Base-by-base conservation (phyloP, 306 rosid genomes). In the Castanospermum australe region DNA sequence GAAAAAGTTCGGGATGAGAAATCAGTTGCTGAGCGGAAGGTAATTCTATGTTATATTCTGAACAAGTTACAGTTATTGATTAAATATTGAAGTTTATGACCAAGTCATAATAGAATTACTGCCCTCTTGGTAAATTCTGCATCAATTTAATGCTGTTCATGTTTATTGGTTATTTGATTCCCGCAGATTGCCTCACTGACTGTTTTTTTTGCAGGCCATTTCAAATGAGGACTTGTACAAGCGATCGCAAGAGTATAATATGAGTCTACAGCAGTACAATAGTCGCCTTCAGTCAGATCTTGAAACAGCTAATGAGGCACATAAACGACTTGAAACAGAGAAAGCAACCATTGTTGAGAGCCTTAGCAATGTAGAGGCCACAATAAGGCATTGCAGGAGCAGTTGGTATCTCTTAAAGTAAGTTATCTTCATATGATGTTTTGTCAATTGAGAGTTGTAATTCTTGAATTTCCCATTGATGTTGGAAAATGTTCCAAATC, bases 231-330 rank as follows among this genome's bases (percentile, higher is more conserved):
- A 91, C 76, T 76, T 90, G 83, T 89, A 93, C 90, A 90, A 86
- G 48, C 87, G 93, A 64, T 89, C 91, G 5, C 94, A 95, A 71
- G 98, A 95, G 88, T 95, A 91, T 72, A 95, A 95, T 72, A 90
- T 90, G 83, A 89, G 93, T 77, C 83, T 94, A 35, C 98, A 94
- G 25, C 94, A 88, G 81, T 92, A 92, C 76, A 94, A 91, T 18
- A 86, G 92, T 68, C 88, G 90, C 76, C 97, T 95, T 66, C 97
- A 92, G 65, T 89, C 84, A 45, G 94, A 91, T 79, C 91, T 90
- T 52, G 92, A 91, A 81, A 79, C 82, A 47, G 76, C 78, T 56
- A 90, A 82, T 2, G 92, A 92, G 80, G 90, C 95, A 50, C 92
- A 85, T 38, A 92, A 87, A 67, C 85, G 88, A 32, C 85, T 90